These are phyloP conservation scores for Cercophora sp. DNA, from an alignment of 495 filamentous ascomycete genomes.

Conservation along the genomic window DNA sequence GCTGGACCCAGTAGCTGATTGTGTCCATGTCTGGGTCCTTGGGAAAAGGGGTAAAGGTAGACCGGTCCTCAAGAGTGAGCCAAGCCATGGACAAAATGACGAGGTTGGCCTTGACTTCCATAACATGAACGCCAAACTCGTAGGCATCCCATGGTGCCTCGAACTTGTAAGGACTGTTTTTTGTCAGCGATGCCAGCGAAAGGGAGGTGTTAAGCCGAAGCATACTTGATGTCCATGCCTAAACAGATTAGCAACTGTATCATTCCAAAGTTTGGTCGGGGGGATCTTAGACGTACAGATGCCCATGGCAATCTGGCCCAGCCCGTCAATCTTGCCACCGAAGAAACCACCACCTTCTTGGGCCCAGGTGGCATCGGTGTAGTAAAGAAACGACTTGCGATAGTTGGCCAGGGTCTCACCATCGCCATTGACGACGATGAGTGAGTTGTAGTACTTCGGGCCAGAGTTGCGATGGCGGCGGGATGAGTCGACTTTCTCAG, in stretches of 20 bases:
- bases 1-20: conserved; percentile 79
- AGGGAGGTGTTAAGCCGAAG: no score
- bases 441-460: conserved; percentile 72
- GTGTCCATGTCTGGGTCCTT: conserved; percentile 72
- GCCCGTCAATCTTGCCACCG: conserved; percentile 43
- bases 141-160: conserved; percentile 71
- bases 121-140: conserved; percentile 77
- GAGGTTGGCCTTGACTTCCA: conserved; percentile 60
- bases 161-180: conserved; percentile 49
- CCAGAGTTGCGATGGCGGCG: conserved; percentile 31
- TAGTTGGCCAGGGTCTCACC: conserved; percentile 78
- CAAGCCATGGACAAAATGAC: conserved; percentile 88
- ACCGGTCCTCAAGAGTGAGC: conserved; percentile 59
- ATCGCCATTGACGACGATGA: conserved; percentile 67
- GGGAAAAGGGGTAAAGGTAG: conserved; percentile 37
- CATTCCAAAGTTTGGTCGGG: no score
- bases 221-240: conserved; percentile 69
- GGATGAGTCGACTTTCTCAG: conserved; percentile 57
- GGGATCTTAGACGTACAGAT: conserved; percentile 80
- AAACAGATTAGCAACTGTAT: not conserved
- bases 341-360: conserved; percentile 68
- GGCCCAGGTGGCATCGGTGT: conserved; percentile 91
- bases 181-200: no score
- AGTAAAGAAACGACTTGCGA: conserved; percentile 85
- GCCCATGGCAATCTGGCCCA: conserved; percentile 69